Conservation (phyloP, 257 asterid species). For the Solanum bulbocastanum region DNA sequence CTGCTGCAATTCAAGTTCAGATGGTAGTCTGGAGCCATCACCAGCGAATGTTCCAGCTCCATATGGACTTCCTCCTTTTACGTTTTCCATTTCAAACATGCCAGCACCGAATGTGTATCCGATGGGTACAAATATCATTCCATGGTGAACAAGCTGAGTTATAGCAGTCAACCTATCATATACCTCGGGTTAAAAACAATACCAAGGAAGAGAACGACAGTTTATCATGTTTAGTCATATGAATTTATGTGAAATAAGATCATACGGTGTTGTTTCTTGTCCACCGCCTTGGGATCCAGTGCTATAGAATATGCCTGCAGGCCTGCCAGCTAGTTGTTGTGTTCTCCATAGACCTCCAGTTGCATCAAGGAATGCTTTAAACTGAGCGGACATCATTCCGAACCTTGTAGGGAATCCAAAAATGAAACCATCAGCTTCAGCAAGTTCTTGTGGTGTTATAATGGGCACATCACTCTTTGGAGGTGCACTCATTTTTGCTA, state of each 20-base stretch:
- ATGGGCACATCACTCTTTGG: conserved; percentile 53
- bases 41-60: conserved; percentile 86
- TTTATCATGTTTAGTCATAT: not conserved
- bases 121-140: conserved; percentile 67
- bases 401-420: conserved; percentile 83
- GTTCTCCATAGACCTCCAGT: conserved; percentile 85
- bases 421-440: conserved; percentile 66
- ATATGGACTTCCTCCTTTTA: conserved; percentile 89
- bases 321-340: conserved; percentile 76
- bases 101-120: conserved; percentile 76
- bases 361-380: conserved; percentile 78
- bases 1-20: conserved; percentile 46
- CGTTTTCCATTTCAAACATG: conserved; percentile 68
- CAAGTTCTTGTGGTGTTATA: conserved; percentile 49
- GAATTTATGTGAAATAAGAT: not conserved
- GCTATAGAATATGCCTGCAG: conserved; percentile 85
- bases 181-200: not conserved
- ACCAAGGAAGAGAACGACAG: not conserved
- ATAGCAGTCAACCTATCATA: conserved; percentile 59
- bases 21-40: conserved; percentile 51
- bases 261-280: conserved; percentile 75
- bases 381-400: conserved; percentile 86
- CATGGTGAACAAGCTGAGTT: conserved; percentile 73
- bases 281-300: conserved; percentile 90
- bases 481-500: conserved; percentile 75